Evolutionary conservation across 1,284 basidiomycete species (phyloP), one percentile per base, ranked within the genome.

Genomic region (Trichosporon sp.): DNA sequence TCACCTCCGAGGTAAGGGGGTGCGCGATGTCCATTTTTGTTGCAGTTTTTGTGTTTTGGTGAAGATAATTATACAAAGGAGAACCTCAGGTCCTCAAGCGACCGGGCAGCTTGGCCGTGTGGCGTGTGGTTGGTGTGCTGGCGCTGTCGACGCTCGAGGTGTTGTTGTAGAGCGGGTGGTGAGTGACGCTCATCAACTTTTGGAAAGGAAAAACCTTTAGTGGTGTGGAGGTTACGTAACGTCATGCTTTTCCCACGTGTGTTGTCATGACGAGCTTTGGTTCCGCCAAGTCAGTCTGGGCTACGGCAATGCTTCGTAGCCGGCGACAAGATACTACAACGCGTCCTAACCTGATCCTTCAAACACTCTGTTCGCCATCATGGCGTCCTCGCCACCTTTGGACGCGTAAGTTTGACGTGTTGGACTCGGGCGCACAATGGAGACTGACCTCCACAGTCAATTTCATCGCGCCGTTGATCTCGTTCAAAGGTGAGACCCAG

Each of bases 391-490:
- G 46, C 66, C 70, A 54, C 67, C 74, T 19, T 69, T 78, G 40
- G 78, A 79, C 73, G 76, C 76, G 78, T 79, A 68, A 69, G 77
- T 76, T 31, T 3, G 26, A 21, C 48, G 14, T 40, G 21, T 26
- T n/a, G 7, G 12, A 31, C 35, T 10, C 19, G 51, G 11, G 43
- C 16, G 1, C 67, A 5, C 7, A 5, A 16, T 3, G 1, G 16
- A 6, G 31, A 71, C 75, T 46, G 73, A 70, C 35, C 16, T 40
- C 19, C 31, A 16, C 73, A 87, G 86, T 56, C 93, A 96, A 80
- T 98, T 98, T 84, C 90, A 95, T 85, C 90, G 94, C 65, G 95
- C 95, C 1, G 95, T 98, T 10, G 92, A 96, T 84, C 96, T 98
- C 74, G 91, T 97, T 2, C 96, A 98, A 81, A 78, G 80, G 82